phyloP scores from a whole-genome alignment of 140 eudicot genomes.

The Oenanthe javanica region DNA sequence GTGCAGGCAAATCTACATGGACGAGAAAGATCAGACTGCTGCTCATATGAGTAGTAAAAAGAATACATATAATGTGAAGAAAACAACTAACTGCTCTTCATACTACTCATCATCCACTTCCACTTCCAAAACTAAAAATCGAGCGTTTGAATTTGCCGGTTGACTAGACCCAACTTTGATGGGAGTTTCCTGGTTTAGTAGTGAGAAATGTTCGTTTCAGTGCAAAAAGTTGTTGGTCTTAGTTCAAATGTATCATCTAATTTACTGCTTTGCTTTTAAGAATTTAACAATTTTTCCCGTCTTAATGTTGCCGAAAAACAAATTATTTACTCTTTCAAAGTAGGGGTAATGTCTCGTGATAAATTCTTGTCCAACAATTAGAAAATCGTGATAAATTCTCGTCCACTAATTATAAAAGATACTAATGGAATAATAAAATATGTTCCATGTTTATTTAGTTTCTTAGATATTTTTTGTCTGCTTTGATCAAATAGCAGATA shows the following conservation, averaged over 20 bases:
- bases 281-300: not conserved
- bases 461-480: no score
- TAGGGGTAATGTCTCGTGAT: not conserved
- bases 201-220: not conserved
- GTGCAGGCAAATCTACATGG: conserved; percentile 38
- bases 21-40: conserved; percentile 22
- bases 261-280: not conserved
- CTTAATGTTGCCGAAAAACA: not conserved
- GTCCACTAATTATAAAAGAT: no score
- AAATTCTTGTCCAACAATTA: no score
- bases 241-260: not conserved
- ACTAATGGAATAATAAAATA: no score
- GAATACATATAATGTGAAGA: not conserved
- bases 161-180: not conserved
- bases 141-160: conserved; percentile 21
- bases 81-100: conserved; percentile 9
- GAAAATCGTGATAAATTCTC: no score
- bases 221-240: not conserved
- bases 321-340: not conserved
- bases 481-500: not conserved
- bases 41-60: not conserved
- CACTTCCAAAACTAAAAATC: conserved; percentile 18
- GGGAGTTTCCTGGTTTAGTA: not conserved
- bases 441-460: not conserved
- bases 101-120: conserved; percentile 19